Evolutionary conservation across 2,329 filamentous ascomycete species (phyloP).

Genomic region (Xylariaceae sp.): DNA sequence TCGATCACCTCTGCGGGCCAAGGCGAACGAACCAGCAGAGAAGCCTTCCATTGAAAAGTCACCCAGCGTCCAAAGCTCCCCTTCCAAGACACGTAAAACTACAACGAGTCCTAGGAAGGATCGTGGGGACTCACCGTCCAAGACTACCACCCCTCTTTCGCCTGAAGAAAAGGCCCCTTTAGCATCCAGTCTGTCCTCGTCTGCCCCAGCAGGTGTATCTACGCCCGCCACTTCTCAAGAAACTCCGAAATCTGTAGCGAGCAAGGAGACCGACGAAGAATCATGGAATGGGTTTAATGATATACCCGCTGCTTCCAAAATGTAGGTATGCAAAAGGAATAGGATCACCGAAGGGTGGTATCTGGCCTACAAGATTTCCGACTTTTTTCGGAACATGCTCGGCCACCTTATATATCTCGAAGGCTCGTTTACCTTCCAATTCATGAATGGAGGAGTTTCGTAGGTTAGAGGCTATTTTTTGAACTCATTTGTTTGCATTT

Average conservation of each 20-base stretch:
- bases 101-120: neutral
- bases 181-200: slow-evolving; percentile 10
- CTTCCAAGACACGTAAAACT: slow-evolving; percentile 1
- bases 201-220: neutral
- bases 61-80: neutral
- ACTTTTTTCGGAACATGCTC: too few relatives aligned
- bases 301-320: slow-evolving; percentile 1
- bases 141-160: neutral
- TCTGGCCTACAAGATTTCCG: too few relatives aligned
- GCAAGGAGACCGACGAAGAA: slow-evolving; percentile 23
- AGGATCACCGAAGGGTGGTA: too few relatives aligned
- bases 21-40: slow-evolving; percentile 2
- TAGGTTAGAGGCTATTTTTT: too few relatives aligned
- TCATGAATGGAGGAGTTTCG: too few relatives aligned
- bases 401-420: too few relatives aligned
- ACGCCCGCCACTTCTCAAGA: slow-evolving; percentile 6
- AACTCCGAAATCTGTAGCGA: slow-evolving; percentile 3
- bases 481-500: slow-evolving; percentile 9
- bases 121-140: slow-evolving; percentile 1
- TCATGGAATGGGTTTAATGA: slow-evolving; percentile 40
- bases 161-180: slow-evolving; percentile 1
- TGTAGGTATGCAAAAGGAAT: too few relatives aligned
- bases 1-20: slow-evolving; percentile 11
- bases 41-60: neutral
- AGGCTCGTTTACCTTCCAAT: too few relatives aligned